A percentile compares a stretch with the other conserved stretches of the same genome.
These are phyloP conservation scores for Narthecium ossifragum DNA, from an alignment of 106 monocot genomes.

Conservation along the genomic window DNA sequence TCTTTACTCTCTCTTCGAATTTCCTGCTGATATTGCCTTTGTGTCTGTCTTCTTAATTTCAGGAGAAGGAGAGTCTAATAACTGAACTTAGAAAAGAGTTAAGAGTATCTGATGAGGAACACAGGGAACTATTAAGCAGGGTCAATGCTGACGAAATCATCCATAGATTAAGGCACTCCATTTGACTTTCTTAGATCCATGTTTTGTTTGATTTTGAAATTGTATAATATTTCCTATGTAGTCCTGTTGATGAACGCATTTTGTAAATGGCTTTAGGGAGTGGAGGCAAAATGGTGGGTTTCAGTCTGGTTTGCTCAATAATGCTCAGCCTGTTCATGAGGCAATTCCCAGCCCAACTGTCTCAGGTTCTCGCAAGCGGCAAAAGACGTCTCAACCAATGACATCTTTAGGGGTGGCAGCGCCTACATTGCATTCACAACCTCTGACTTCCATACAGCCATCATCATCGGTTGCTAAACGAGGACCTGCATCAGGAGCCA, in stretches of 20 bases:
- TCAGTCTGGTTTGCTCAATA: constrained; percentile 33
- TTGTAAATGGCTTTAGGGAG: constrained; percentile 32
- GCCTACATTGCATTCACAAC: constrained; percentile 13
- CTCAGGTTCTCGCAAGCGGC: constrained; percentile 58
- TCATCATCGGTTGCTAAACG: constrained; percentile 20
- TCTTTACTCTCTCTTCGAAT: not conserved
- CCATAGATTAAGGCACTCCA: constrained; percentile 54
- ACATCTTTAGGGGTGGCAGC: constrained; percentile 30
- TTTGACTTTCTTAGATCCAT: too few relatives aligned
- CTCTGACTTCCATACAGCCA: constrained; percentile 23
- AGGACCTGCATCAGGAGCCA: constrained; percentile 13
- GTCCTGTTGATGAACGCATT: not conserved
- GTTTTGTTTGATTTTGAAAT: too few relatives aligned
- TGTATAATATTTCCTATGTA: too few relatives aligned
- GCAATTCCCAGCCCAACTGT: constrained; percentile 42
- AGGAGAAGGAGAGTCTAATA: constrained; percentile 91
- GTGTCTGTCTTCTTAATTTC: constrained; percentile 1
- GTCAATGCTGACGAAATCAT: constrained; percentile 82
- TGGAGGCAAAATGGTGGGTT: constrained; percentile 54
- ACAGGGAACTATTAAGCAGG: constrained; percentile 56
- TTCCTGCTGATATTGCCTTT: not conserved
- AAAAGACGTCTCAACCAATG: constrained; percentile 29
- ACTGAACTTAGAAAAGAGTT: constrained; percentile 87
- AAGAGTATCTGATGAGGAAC: constrained; percentile 75
- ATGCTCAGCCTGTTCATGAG: constrained; percentile 41